Percentiles rank a stretch among this genome's conserved stretches.
Conservation (phyloP, 768 basidiomycete species). For the Erythrobasidium yunnanense region DNA sequence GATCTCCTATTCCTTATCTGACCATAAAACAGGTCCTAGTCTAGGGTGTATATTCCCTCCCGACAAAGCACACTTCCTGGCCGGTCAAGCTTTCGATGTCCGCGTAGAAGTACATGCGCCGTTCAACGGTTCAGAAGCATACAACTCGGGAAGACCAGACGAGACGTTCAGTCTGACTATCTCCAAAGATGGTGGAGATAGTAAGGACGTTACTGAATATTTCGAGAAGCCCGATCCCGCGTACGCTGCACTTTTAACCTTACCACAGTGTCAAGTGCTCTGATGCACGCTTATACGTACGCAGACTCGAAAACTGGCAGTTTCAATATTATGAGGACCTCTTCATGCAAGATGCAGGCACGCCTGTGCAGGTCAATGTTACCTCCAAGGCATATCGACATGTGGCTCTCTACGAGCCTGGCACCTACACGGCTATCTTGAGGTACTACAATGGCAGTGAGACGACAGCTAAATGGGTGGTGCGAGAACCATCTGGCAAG, state of each 20-base stretch:
- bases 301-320: constrained; percentile 31
- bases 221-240: constrained; percentile 37
- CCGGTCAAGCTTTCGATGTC: constrained; percentile 40
- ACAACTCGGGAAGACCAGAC: constrained; percentile 40
- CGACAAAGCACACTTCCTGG: constrained; percentile 32
- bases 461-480: constrained; percentile 42
- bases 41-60: constrained; percentile 36
- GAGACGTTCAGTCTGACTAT: constrained; percentile 40
- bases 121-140: constrained; percentile 42
- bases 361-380: constrained; percentile 41
- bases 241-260: not conserved
- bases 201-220: constrained; percentile 36
- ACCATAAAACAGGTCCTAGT: too few species aligned
- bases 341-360: constrained; percentile 39
- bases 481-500: constrained; percentile 36
- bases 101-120: constrained; percentile 43
- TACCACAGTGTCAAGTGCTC: not conserved
- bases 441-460: constrained; percentile 39
- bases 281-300: not conserved
- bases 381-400: constrained; percentile 42
- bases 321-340: constrained; percentile 43
- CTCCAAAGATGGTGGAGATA: constrained; percentile 35
- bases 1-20: too few species aligned
- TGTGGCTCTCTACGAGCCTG: constrained; percentile 36
- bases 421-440: constrained; percentile 32